A percentile compares a stretch with the other conserved stretches of the same genome.
Evolutionary conservation across 2,329 filamentous ascomycete genomes (phyloP).

Genomic region (Dactylellina sp.): DNA sequence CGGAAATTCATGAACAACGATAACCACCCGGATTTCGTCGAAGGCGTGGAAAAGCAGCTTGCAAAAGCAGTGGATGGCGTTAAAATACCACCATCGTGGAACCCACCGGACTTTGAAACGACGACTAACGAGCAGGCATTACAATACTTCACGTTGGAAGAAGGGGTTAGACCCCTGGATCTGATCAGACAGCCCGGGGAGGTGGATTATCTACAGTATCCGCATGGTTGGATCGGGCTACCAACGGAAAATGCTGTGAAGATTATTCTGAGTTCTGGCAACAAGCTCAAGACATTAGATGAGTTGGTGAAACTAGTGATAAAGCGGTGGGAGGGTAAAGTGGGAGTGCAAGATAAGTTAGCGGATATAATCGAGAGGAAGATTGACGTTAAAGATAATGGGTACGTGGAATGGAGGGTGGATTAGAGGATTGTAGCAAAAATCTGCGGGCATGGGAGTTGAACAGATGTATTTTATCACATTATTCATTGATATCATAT

Average conservation of each 20-base stretch:
- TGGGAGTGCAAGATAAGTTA: constrained; percentile 65
- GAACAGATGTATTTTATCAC: too few species aligned
- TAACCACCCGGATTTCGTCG: constrained; percentile 78
- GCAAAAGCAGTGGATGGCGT: constrained; percentile 57
- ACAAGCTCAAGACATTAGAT: constrained; percentile 32
- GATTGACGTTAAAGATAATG: constrained; percentile 71
- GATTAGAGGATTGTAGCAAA: constrained; percentile 6
- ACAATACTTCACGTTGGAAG: constrained; percentile 74
- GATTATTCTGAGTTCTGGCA: constrained; percentile 20
- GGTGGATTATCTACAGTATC: constrained; percentile 77
- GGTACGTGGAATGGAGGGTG: constrained; percentile 61
- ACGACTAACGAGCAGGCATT: constrained; percentile 72
- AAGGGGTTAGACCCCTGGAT: constrained; percentile 66
- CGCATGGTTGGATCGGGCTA: constrained; percentile 76
- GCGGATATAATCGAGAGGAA: constrained; percentile 69
- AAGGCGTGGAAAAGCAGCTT: constrained; percentile 86
- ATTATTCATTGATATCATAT: too few species aligned
- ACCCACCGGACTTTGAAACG: constrained; percentile 77
- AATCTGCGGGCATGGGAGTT: neutral
- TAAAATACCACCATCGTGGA: constrained; percentile 74
- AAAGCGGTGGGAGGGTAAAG: constrained; percentile 49
- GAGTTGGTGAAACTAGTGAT: constrained; percentile 25
- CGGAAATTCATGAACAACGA: constrained; percentile 84
- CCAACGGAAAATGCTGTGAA: constrained; percentile 72
- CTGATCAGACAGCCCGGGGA: constrained; percentile 70